A percentile compares a stretch with the other conserved stretches of the same genome.
Evolutionary conservation across 2,329 filamentous ascomycete genomes (phyloP).

Genomic region (Blastomyces percursus): DNA sequence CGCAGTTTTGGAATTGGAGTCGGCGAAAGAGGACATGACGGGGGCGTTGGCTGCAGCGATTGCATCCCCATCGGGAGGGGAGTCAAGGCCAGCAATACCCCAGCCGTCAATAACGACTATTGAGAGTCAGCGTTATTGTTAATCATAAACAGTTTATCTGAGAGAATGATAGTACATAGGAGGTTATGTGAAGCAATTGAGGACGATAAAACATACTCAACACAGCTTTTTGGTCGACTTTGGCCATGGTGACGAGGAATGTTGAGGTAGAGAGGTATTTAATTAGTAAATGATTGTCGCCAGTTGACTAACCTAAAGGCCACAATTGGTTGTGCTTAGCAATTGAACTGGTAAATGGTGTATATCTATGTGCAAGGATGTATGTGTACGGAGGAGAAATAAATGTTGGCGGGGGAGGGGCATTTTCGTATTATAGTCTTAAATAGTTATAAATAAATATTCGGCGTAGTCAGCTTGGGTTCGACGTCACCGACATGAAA

Average conservation of each 20-base stretch:
- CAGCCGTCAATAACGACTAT: conserved; percentile 98
- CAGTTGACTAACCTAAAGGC: conserved; percentile 2
- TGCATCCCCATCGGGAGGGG: conserved; percentile 82
- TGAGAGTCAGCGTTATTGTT: conserved; percentile 24
- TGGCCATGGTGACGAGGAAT: conserved; percentile 43
- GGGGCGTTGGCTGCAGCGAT: conserved; percentile 90
- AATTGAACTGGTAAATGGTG: not conserved
- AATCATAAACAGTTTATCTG: conserved; percentile 20
- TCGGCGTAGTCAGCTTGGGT: not conserved
- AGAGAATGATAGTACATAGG: not conserved
- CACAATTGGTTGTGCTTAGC: not conserved
- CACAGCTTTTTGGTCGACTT: conserved; percentile 59
- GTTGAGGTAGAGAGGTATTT: not conserved
- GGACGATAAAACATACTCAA: conserved; percentile 43
- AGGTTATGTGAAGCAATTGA: conserved; percentile 14
- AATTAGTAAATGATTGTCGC: not conserved
- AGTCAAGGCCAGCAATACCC: conserved; percentile 73
- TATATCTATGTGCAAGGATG: not conserved
- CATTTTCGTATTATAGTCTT: not conserved
- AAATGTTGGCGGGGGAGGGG: conserved; percentile 3
- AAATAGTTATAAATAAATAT: not conserved
- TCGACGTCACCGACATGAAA: not conserved
- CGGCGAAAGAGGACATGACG: conserved; percentile 77
- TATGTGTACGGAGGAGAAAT: not conserved
- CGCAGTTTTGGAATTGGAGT: conserved; percentile 55